These are phyloP conservation scores for Physaria fendleri DNA, from an alignment of 345 rosid genomes.

Conservation along the genomic window DNA sequence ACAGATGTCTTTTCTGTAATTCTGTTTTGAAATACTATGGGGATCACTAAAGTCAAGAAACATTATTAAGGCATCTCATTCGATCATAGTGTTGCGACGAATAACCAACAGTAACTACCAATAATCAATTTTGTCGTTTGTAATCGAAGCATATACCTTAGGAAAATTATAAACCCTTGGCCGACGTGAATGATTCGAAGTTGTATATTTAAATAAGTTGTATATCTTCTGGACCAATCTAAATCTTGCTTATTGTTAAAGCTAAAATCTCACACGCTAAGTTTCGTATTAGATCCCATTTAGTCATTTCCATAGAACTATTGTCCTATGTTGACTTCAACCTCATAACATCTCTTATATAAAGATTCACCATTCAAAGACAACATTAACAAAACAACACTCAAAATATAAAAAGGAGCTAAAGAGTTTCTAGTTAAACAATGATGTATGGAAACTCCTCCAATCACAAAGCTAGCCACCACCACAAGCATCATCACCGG, in stretches of 20 bases:
- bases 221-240: background rate
- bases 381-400: conserved; percentile 4
- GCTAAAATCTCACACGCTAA: conserved; percentile 8
- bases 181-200: background rate
- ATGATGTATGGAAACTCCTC: conserved; percentile 18
- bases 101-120: conserved; percentile 13
- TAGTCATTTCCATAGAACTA: conserved; percentile 15
- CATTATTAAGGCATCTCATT: conserved; percentile 19
- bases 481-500: background rate
- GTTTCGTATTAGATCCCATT: conserved; percentile 20
- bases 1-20: too few species aligned
- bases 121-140: background rate
- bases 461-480: conserved; percentile 16
- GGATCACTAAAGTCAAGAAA: too few species aligned
- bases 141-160: conserved; percentile 2
- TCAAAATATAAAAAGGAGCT: background rate
- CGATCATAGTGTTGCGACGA: background rate
- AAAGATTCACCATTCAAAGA: background rate
- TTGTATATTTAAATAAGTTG: background rate
- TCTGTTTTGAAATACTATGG: too few species aligned
- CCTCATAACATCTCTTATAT: conserved; percentile 3
- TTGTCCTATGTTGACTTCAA: background rate
- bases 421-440: background rate
- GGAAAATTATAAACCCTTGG: background rate
- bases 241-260: conserved; percentile 19